Conservation (phyloP, 768 basidiomycete genomes). For the Leucocoprinus birnbaumii region DNA sequence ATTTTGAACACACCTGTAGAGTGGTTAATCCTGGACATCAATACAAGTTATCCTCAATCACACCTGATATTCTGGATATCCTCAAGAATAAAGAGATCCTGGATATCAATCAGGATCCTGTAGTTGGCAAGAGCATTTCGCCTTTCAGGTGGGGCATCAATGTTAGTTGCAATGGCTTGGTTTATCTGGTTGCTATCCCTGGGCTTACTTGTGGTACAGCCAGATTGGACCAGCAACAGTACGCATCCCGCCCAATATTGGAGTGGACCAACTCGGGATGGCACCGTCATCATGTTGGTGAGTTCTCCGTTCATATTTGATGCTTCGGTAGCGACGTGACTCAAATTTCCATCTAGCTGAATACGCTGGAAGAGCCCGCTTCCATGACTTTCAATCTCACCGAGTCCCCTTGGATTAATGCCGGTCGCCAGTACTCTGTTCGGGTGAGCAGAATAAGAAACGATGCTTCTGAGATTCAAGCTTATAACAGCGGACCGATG, state of each 20-base stretch:
- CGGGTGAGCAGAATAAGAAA: constrained; percentile 37
- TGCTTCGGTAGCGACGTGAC: neutral
- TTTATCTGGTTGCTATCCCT: neutral
- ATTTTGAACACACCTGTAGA: neutral
- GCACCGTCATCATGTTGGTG: constrained; percentile 67
- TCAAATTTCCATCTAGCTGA: constrained; percentile 39
- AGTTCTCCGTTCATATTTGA: constrained; percentile 13
- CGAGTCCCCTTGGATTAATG: constrained; percentile 70
- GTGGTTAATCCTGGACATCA: neutral
- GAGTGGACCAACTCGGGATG: constrained; percentile 64
- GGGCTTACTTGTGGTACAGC: constrained; percentile 23
- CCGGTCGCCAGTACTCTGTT: constrained; percentile 60
- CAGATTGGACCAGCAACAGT: constrained; percentile 37
- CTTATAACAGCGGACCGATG: neutral
- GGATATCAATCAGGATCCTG: constrained; percentile 67
- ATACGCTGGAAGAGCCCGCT: constrained; percentile 52
- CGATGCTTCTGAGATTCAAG: neutral
- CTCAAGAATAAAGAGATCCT: constrained; percentile 63
- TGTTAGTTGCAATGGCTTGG: constrained; percentile 30
- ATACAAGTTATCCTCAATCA: constrained; percentile 22
- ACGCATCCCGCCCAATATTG: constrained; percentile 66
- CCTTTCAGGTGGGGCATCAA: constrained; percentile 73
- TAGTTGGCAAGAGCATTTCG: constrained; percentile 56
- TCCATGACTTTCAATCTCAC: constrained; percentile 61
- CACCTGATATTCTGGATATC: constrained; percentile 47